Base-by-base conservation (phyloP, 345 rosid genomes). In the Dipteronia sinensis region DNA sequence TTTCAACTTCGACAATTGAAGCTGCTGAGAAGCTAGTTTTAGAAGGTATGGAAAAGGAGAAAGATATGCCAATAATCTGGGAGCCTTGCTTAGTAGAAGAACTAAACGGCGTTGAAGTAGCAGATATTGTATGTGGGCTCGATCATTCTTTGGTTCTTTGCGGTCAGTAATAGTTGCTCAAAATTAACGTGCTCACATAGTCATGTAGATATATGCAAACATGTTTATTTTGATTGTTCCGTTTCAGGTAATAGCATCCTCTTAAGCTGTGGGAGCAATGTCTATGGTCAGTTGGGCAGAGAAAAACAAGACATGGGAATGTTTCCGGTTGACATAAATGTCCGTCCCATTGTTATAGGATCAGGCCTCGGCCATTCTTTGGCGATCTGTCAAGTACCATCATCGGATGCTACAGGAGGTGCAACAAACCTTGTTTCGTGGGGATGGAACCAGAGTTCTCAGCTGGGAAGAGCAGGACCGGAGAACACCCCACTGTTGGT, bases 321-420 rank as follows among this genome's bases (percentile, higher is more conserved):
- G 81, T 69, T 72, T 44, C 97, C 98, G 0, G 93, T 89, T 71
- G 90, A 88, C 51, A 69, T 83, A 66, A 68, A 68, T 46, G 77
- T 74, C 42, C 68, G 8, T 38, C 87, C 94, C 0, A 27, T 81
- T n/a, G 83, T 80, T 46, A 67, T 91, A 55, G 88, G 93, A 72
- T 83, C 98, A 55, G 98, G 99, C 75, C 97, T 96, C 13, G 97
- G 99, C 74, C 99, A 94, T 87, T 92, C 98, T 34, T 75, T 96
- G 82, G 94, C 93, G 31, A 86, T 94, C 74, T 92, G 90, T 80
- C 67, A 76, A 31, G 75, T 59, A 22, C 22, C 68, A 22, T 81
- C 86, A 46, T 65, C 79, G 0, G 86, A 76, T 46, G 82, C 42
- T 17, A 65, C 76, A 68, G 85, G 71, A 22, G 77, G 65, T 76